Conservation (phyloP, 345 rosid species). For the Eucalyptus marginata region DNA sequence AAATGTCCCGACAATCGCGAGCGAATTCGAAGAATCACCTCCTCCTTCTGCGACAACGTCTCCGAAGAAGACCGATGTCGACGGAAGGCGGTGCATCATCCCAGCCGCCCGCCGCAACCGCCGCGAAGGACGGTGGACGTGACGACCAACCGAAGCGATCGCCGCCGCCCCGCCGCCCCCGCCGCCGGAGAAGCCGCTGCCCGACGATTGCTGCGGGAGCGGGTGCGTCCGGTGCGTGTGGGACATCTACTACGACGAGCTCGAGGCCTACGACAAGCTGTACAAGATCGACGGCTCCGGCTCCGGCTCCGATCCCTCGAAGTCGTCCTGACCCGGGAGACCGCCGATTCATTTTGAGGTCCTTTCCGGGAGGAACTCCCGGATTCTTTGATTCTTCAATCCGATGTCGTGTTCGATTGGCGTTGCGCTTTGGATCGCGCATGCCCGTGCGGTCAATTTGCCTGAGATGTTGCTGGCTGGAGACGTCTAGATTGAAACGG, state of each 20-base stretch:
- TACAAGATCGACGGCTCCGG: background rate
- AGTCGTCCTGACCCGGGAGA: background rate
- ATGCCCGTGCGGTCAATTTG: background rate
- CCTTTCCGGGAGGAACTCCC: background rate
- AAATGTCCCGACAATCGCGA: background rate
- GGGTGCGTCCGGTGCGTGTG: conserved; percentile 94
- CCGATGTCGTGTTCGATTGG: background rate
- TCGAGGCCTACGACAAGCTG: conserved; percentile 61
- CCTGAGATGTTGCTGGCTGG: background rate
- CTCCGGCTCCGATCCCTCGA: background rate
- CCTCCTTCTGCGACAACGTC: background rate
- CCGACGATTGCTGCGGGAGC: conserved; percentile 94
- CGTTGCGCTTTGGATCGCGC: background rate
- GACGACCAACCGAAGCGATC: background rate
- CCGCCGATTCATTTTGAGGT: background rate
- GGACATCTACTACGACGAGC: conserved; percentile 89
- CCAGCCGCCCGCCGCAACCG: background rate
- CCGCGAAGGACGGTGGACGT: background rate
- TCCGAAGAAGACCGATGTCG: background rate
- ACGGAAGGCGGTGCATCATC: background rate
- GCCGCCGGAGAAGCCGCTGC: conserved; percentile 91
- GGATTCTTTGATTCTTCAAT: background rate
- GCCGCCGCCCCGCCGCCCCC: conserved; percentile 20
- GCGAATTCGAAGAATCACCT: background rate
- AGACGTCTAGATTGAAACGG: background rate